phyloP scores from a whole-genome alignment of 192 early-diverging fungal genomes.

The Entomortierella parvispora region DNA sequence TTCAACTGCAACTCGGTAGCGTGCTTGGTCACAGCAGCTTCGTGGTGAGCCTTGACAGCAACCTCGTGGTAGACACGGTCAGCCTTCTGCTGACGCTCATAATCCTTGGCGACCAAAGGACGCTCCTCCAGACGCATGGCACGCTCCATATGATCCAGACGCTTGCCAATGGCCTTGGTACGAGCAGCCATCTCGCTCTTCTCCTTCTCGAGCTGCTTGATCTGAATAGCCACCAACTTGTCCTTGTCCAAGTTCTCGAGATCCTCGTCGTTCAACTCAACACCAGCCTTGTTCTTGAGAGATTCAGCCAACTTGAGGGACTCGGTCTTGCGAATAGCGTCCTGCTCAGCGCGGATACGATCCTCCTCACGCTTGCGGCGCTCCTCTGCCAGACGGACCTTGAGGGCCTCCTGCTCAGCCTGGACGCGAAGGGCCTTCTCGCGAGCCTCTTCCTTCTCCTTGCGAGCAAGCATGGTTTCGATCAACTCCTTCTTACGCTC shows the following conservation, averaged over 20 bases:
- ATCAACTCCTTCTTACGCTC: slow-evolving; percentile 85
- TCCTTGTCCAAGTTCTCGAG: slow-evolving; percentile 85
- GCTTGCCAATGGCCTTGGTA: slow-evolving; percentile 78
- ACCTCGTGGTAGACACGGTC: slow-evolving; percentile 85
- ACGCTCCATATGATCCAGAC: slow-evolving; percentile 92
- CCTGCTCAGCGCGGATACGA: slow-evolving; percentile 76
- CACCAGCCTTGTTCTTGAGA: slow-evolving; percentile 72
- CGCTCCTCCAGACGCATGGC: slow-evolving; percentile 93
- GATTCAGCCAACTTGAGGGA: slow-evolving; percentile 86
- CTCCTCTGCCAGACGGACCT: slow-evolving; percentile 87
- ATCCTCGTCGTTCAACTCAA: slow-evolving; percentile 72
- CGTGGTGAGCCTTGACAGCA: slow-evolving; percentile 74
- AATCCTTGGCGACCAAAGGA: slow-evolving; percentile 90
- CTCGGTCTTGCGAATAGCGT: slow-evolving; percentile 85
- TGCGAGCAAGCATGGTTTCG: slow-evolving; percentile 77
- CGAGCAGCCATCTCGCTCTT: slow-evolving; percentile 82
- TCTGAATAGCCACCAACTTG: slow-evolving; percentile 83
- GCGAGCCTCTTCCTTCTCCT: slow-evolving; percentile 87
- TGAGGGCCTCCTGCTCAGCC: slow-evolving; percentile 86
- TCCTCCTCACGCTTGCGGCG: slow-evolving; percentile 84
- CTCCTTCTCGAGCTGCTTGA: slow-evolving; percentile 92
- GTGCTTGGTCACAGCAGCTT: slow-evolving; percentile 73
- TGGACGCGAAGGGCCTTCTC: slow-evolving; percentile 76
- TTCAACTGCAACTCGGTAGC: slow-evolving; percentile 80
- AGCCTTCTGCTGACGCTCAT: slow-evolving; percentile 86